phyloP scores from a whole-genome alignment of 2,329 filamentous ascomycete species.

The Epicoccum nigrum region DNA sequence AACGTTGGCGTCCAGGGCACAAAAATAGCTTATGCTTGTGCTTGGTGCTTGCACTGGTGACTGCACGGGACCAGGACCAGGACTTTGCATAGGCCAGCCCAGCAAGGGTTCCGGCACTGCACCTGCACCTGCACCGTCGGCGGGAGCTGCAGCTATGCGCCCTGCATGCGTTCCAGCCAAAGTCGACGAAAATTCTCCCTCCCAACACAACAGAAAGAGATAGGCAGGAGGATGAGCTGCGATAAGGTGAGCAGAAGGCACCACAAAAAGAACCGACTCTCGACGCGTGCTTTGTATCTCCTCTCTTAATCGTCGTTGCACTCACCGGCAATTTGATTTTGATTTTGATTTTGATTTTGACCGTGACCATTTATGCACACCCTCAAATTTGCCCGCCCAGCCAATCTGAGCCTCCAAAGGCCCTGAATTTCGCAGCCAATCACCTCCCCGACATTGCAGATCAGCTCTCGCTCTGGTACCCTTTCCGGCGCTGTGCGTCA shows the following conservation, averaged over 20 bases:
- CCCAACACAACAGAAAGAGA: background rate
- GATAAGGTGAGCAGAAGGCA: background rate
- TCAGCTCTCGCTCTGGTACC: slow-evolving; percentile 18
- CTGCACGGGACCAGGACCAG: no score
- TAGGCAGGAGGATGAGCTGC: background rate
- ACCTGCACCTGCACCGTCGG: no score
- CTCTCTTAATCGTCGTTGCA: no score
- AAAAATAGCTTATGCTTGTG: no score
- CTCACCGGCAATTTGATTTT: no score
- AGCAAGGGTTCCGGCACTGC: background rate
- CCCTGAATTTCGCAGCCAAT: slow-evolving; percentile 5
- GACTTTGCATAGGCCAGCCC: background rate
- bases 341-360: no score
- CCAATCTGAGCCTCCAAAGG: background rate
- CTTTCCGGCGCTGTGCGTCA: slow-evolving; percentile 31
- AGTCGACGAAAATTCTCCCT: background rate
- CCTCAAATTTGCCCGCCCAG: slow-evolving; percentile 4
- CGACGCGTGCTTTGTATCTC: no score
- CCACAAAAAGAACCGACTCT: background rate
- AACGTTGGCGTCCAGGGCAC: background rate
- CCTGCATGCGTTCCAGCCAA: slow-evolving; percentile 1
- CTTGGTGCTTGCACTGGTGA: background rate
- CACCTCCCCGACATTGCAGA: slow-evolving; percentile 2
- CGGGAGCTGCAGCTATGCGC: background rate
- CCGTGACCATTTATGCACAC: background rate